A percentile compares a stretch with the other conserved stretches of the same genome.
phyloP scores from a whole-genome alignment of 805 yeast genomes.

The Candida alai region DNA sequence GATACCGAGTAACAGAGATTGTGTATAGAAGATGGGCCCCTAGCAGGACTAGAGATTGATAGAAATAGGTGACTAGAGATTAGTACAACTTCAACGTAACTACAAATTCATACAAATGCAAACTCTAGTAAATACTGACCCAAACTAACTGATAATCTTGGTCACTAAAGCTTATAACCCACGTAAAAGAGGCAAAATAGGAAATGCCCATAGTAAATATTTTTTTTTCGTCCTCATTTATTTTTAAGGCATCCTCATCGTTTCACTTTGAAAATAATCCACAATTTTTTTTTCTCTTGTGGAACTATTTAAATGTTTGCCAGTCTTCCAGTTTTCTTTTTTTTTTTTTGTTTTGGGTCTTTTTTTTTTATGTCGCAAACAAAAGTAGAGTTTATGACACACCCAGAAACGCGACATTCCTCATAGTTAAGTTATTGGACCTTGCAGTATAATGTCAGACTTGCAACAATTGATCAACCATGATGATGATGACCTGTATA shows the following conservation, averaged over 20 bases:
- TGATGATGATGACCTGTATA: constrained; percentile 9
- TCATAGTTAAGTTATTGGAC: background rate
- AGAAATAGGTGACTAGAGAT: too few relatives aligned
- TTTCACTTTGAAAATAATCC: too few relatives aligned
- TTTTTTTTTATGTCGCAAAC: background rate
- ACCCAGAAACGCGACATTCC: background rate
- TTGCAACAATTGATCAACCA: constrained; percentile 11
- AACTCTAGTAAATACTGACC: too few relatives aligned
- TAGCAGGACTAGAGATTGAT: constrained; percentile 70
- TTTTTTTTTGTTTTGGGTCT: constrained; percentile 1
- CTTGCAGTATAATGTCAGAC: constrained; percentile 10
- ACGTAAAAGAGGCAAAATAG: background rate
- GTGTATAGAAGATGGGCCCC: constrained; percentile 83
- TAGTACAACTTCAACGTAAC: too few relatives aligned
- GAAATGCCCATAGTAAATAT: background rate
- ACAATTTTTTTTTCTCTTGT: too few relatives aligned
- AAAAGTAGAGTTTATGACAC: constrained; percentile 2
- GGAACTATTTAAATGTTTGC: constrained; percentile 6
- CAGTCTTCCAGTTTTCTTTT: constrained; percentile 6
- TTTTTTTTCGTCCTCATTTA: too few relatives aligned
- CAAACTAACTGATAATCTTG: too few relatives aligned
- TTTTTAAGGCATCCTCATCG: too few relatives aligned
- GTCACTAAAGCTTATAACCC: too few relatives aligned
- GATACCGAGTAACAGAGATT: constrained; percentile 59
- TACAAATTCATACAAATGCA: too few relatives aligned